Evolutionary conservation across 768 basidiomycete genomes (phyloP).

Genomic region (Lepiota venenata): DNA sequence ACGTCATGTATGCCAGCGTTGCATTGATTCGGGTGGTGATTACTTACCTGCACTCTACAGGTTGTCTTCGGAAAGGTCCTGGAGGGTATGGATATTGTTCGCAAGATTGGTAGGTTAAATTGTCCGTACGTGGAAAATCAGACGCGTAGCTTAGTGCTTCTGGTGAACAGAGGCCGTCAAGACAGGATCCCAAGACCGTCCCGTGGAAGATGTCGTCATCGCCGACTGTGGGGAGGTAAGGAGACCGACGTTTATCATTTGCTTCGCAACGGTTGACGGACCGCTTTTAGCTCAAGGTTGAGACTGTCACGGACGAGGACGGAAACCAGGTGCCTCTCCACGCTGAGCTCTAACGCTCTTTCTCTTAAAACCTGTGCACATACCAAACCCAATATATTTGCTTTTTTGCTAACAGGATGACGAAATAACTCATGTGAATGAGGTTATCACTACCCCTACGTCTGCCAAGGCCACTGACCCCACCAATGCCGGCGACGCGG

Average conservation of each 20-base stretch:
- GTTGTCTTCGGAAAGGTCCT: constrained; percentile 93
- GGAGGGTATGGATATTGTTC: constrained; percentile 89
- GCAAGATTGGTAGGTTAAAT: constrained; percentile 57
- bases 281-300: constrained; percentile 45
- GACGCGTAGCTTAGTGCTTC: not conserved
- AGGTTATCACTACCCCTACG: constrained; percentile 4
- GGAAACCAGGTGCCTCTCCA: constrained; percentile 92
- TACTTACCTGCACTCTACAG: constrained; percentile 28
- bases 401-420: constrained; percentile 11
- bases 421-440: not conserved
- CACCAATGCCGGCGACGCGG: not conserved
- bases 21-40: not conserved
- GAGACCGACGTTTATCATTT: not conserved
- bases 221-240: constrained; percentile 84
- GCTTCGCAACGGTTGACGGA: constrained; percentile 12
- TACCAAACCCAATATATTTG: constrained; percentile 49
- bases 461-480: not conserved
- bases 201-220: constrained; percentile 75
- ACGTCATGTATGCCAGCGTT: constrained; percentile 59
- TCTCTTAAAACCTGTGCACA: constrained; percentile 30
- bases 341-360: constrained; percentile 82
- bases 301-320: constrained; percentile 51
- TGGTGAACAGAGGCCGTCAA: constrained; percentile 60
- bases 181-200: constrained; percentile 71
- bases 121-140: not conserved